Conservation (phyloP, 805 yeast species). For the Pichia membranifaciens region DNA sequence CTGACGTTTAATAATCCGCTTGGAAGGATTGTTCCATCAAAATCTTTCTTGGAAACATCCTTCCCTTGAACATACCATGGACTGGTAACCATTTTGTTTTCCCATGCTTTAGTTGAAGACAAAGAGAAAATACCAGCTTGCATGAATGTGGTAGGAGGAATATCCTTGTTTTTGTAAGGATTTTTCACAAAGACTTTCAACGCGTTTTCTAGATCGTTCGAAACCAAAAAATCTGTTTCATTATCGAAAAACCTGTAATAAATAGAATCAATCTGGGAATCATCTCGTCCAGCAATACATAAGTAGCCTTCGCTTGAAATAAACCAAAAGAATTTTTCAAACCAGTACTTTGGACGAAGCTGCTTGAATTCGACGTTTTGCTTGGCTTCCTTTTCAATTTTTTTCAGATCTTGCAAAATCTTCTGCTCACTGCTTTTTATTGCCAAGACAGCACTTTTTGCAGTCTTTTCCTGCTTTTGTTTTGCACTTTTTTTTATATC, state of each 20-base stretch:
- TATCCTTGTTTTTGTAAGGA: constrained; percentile 59
- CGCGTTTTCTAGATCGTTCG: constrained; percentile 69
- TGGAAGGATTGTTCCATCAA: constrained; percentile 48
- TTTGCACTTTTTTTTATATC: constrained; percentile 69
- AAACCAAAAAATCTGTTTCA: constrained; percentile 64
- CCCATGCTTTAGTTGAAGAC: constrained; percentile 86
- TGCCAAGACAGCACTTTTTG: constrained; percentile 69
- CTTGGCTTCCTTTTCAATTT: constrained; percentile 52
- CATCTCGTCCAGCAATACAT: constrained; percentile 82
- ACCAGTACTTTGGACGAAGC: constrained; percentile 74
- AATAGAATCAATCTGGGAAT: constrained; percentile 70
- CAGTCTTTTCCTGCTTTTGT: constrained; percentile 75
- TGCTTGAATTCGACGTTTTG: constrained; percentile 44
- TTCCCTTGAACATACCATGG: constrained; percentile 79
- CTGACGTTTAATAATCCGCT: constrained; percentile 56
- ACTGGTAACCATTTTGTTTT: constrained; percentile 69
- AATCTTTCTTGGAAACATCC: constrained; percentile 65
- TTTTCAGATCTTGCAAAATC: constrained; percentile 65
- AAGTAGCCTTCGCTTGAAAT: constrained; percentile 84
- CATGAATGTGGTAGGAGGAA: constrained; percentile 80
- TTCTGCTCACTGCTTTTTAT: constrained; percentile 76
- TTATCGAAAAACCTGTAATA: constrained; percentile 68
- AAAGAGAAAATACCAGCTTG: constrained; percentile 90
- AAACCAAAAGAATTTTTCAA: constrained; percentile 94
- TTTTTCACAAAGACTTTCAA: constrained; percentile 76